A percentile compares a stretch with the other conserved stretches of the same genome.
These are phyloP conservation scores for Rhododendron simsii DNA, from an alignment of 148 eudicot genomes.

Conservation along the genomic window DNA sequence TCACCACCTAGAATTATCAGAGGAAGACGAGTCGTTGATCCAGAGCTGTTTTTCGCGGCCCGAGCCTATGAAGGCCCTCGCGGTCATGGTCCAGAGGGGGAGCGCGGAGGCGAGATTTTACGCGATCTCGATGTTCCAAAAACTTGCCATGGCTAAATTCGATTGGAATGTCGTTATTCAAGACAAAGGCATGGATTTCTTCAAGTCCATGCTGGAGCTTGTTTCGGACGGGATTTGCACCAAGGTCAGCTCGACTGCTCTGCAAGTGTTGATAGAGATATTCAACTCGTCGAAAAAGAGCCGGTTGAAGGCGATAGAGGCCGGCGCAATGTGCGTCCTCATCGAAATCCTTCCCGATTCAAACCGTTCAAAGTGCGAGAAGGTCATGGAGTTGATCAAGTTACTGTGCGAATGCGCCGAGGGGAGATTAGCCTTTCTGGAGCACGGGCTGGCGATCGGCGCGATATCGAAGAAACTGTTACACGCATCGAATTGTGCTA, in stretches of 20 bases:
- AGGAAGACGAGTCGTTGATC: constrained; percentile 21
- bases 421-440: constrained; percentile 37
- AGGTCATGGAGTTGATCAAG: constrained; percentile 31
- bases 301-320: constrained; percentile 37
- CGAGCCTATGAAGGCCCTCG: constrained; percentile 29
- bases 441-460: constrained; percentile 34
- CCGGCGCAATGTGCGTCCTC: constrained; percentile 42
- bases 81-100: constrained; percentile 42
- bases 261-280: constrained; percentile 29
- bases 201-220: constrained; percentile 43
- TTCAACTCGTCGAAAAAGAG: constrained; percentile 31
- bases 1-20: constrained; percentile 9
- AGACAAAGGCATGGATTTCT: constrained; percentile 43
- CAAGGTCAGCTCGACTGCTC: constrained; percentile 39
- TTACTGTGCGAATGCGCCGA: constrained; percentile 44
- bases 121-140: constrained; percentile 30
- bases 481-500: constrained; percentile 20
- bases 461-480: constrained; percentile 37
- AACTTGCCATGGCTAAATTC: constrained; percentile 21
- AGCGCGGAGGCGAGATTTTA: constrained; percentile 36
- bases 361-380: constrained; percentile 35
- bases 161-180: constrained; percentile 24
- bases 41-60: constrained; percentile 17
- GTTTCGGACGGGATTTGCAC: constrained; percentile 38
- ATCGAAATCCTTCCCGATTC: constrained; percentile 47